Evolutionary conservation across 441 rosid species (phyloP).

Genomic region (Raphanus hybrid): DNA sequence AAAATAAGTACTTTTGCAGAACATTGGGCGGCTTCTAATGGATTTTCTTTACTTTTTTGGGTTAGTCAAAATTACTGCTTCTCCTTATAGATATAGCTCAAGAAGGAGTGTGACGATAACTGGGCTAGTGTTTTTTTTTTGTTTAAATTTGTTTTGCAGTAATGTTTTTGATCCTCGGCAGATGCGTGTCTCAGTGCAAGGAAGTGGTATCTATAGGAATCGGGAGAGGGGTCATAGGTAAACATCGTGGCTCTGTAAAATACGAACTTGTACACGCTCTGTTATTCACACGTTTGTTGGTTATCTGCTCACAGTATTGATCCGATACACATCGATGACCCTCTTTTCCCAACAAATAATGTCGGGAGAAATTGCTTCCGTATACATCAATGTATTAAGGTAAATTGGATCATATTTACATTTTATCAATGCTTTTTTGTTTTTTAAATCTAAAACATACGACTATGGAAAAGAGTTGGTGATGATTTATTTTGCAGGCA

Average conservation of each 20-base stretch:
- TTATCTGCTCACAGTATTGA: slow-evolving; percentile 68
- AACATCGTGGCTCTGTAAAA: slow-evolving; percentile 29
- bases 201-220: slow-evolving; percentile 87
- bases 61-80: slow-evolving; percentile 57
- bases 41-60: slow-evolving; percentile 99
- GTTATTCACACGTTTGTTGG: slow-evolving; percentile 32
- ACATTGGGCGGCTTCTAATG: slow-evolving; percentile 93
- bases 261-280: slow-evolving; percentile 24
- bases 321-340: slow-evolving; percentile 98
- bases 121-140: slow-evolving; percentile 15
- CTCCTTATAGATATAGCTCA: slow-evolving; percentile 26
- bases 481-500: slow-evolving; percentile 64
- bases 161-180: slow-evolving; percentile 99
- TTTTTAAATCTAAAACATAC: neutral
- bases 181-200: slow-evolving; percentile 95
- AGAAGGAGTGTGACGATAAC: slow-evolving; percentile 14
- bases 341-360: slow-evolving; percentile 92
- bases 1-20: slow-evolving; percentile 60
- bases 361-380: slow-evolving; percentile 99
- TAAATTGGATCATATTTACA: slow-evolving; percentile 41
- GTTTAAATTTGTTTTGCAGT: slow-evolving; percentile 51
- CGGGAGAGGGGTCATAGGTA: slow-evolving; percentile 98
- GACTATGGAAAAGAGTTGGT: neutral
- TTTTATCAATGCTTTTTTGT: slow-evolving; percentile 3
- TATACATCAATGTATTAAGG: slow-evolving; percentile 99